Evolutionary conservation across 345 rosid genomes (phyloP).

Genomic region (Aquilaria malaccensis): DNA sequence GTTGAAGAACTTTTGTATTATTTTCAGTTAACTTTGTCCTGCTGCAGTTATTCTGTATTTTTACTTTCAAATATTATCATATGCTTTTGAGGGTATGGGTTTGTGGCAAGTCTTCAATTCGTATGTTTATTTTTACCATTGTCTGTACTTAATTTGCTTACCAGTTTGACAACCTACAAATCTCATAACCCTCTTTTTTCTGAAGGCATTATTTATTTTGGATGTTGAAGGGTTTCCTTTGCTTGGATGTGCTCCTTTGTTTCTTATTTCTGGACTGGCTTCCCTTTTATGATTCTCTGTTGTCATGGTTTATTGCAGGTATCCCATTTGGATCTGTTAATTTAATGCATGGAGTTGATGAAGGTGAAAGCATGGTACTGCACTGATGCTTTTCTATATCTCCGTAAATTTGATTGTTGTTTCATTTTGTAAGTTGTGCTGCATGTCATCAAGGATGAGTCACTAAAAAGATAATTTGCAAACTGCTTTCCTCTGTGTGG

Average conservation of each 20-base stretch:
- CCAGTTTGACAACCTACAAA: no score
- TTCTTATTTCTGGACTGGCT: constrained; percentile 1
- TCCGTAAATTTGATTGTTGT: neutral
- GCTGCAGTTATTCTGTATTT: neutral
- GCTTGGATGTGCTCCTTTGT: no score
- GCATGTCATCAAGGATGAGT: neutral
- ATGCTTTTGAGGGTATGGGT: neutral
- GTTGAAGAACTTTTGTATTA: neutral
- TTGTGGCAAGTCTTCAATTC: neutral
- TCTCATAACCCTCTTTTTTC: no score
- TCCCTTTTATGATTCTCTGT: constrained; percentile 11
- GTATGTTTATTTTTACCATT: neutral
- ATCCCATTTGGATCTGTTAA: constrained; percentile 97
- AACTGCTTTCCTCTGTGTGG: neutral
- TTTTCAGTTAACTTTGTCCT: neutral
- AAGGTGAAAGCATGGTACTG: constrained; percentile 92
- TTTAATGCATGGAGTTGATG: constrained; percentile 86
- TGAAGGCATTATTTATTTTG: no score
- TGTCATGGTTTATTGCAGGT: constrained; percentile 42
- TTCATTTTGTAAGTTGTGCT: constrained; percentile 13
- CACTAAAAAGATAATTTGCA: neutral
- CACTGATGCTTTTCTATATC: constrained; percentile 13
- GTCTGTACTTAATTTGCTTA: neutral
- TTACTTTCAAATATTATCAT: neutral
- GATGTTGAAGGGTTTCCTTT: no score